Evolutionary conservation across 257 asterid genomes (phyloP).

Genomic region (Mentha longifolia): DNA sequence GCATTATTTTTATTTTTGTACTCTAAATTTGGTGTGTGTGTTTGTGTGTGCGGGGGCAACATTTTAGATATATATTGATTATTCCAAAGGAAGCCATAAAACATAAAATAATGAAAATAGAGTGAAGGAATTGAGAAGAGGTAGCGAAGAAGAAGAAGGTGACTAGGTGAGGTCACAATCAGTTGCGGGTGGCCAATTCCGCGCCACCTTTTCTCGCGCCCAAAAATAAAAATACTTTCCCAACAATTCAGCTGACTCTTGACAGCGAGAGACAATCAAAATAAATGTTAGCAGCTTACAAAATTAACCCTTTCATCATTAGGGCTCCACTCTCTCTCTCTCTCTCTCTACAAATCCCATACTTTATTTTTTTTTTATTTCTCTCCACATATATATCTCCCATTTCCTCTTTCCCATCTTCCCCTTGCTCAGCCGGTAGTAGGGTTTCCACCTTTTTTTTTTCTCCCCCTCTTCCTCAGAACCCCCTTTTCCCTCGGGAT

Average conservation of each 20-base stretch:
- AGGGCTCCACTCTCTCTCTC: slow-evolving; percentile 52
- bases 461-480: neutral
- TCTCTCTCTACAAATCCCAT: slow-evolving; percentile 23
- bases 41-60: no score
- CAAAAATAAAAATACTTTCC: slow-evolving; percentile 61
- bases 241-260: slow-evolving; percentile 63
- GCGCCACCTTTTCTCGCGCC: slow-evolving; percentile 57
- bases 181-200: slow-evolving; percentile 64
- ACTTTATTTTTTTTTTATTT: neutral
- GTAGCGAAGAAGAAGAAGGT: no score
- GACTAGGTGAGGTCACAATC: slow-evolving; percentile 49
- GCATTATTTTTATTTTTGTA: no score
- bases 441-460: slow-evolving; percentile 13
- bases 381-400: slow-evolving; percentile 31
- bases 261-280: slow-evolving; percentile 47
- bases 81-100: no score
- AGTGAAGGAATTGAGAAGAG: no score
- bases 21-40: no score
- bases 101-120: no score
- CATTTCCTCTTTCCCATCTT: slow-evolving; percentile 41
- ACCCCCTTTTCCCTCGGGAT: slow-evolving; percentile 35
- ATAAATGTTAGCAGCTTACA: slow-evolving; percentile 24
- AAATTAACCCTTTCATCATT: slow-evolving; percentile 55
- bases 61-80: no score
- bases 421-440: slow-evolving; percentile 45